Percentiles rank a stretch among this genome's conserved stretches.
These are phyloP conservation scores for Panicum virgatum DNA, from an alignment of 202 grass and related monocot genomes.

Conservation along the genomic window DNA sequence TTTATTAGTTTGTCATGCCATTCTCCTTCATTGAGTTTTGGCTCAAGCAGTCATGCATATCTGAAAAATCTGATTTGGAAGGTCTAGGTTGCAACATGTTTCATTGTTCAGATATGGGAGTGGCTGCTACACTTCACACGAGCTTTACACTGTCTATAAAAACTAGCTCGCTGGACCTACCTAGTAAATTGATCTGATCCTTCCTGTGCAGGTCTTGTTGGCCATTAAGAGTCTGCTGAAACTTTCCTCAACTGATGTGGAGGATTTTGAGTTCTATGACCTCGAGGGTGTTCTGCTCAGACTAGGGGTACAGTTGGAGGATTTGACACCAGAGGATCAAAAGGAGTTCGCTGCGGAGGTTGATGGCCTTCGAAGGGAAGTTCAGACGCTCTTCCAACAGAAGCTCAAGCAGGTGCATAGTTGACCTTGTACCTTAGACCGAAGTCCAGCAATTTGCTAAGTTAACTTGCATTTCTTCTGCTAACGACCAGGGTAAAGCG, in stretches of 20 bases:
- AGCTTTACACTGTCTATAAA: background rate
- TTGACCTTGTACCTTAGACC: background rate
- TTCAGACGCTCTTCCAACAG: conserved; percentile 60
- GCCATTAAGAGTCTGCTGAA: conserved; percentile 70
- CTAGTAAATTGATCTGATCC: background rate
- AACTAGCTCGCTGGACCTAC: background rate
- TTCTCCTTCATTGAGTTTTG: background rate
- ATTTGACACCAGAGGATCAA: conserved; percentile 58
- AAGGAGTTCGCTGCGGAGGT: conserved; percentile 71
- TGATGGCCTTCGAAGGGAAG: conserved; percentile 70
- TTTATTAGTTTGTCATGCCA: background rate
- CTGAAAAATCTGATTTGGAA: background rate
- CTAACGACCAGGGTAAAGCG: conserved; percentile 16
- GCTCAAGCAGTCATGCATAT: background rate
- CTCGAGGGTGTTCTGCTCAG: conserved; percentile 49
- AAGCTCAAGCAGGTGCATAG: conserved; percentile 51
- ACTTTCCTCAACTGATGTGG: conserved; percentile 52
- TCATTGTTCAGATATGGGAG: background rate
- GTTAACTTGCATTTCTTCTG: conserved; percentile 14
- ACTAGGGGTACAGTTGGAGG: conserved; percentile 67
- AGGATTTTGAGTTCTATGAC: conserved; percentile 54
- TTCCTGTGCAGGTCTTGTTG: conserved; percentile 63
- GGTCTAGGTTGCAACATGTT: background rate
- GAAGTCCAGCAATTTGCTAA: background rate
- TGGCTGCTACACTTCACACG: background rate